Conservation (phyloP, 352 stramenopile genomes). For the Phytophthora citricola region DNA sequence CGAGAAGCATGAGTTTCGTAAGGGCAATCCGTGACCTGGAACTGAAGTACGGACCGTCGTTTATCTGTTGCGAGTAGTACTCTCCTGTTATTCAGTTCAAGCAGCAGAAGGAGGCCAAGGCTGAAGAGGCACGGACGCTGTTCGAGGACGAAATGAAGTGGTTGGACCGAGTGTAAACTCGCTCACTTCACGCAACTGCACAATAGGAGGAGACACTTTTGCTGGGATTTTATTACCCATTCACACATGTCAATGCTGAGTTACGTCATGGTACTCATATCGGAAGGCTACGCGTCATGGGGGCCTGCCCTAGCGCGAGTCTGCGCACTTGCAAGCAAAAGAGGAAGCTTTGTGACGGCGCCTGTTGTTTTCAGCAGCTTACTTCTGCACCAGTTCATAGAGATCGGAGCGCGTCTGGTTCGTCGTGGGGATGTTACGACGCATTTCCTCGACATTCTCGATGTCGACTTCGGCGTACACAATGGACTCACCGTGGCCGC, state of each 20-base stretch:
- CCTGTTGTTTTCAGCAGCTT: conserved; percentile 27
- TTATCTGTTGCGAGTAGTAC: conserved; percentile 48
- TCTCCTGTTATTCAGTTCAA: conserved; percentile 84
- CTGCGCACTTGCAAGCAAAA: neutral
- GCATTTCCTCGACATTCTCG: conserved; percentile 94
- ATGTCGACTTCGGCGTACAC: conserved; percentile 98
- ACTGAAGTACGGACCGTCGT: neutral
- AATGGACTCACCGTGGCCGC: conserved; percentile 92
- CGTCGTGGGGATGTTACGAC: conserved; percentile 96
- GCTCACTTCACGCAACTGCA: conserved; percentile 14
- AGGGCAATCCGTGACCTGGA: neutral
- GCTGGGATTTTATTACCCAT: conserved; percentile 35
- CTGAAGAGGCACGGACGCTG: conserved; percentile 56
- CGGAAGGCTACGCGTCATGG: conserved; percentile 3
- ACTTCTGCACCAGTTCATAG: conserved; percentile 93
- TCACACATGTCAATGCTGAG: conserved; percentile 26
- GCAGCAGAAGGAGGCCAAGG: conserved; percentile 68
- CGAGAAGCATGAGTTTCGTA: neutral
- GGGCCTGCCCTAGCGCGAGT: neutral
- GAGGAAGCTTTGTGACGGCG: conserved; percentile 2
- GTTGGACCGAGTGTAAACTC: conserved; percentile 53
- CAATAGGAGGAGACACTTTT: conserved; percentile 24
- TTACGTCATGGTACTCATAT: conserved; percentile 26
- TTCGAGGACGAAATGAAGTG: conserved; percentile 86
- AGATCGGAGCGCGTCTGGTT: conserved; percentile 95